These are phyloP conservation scores for Hyphodiscus sp. DNA, from an alignment of 2,329 filamentous ascomycete species.

Conservation along the genomic window DNA sequence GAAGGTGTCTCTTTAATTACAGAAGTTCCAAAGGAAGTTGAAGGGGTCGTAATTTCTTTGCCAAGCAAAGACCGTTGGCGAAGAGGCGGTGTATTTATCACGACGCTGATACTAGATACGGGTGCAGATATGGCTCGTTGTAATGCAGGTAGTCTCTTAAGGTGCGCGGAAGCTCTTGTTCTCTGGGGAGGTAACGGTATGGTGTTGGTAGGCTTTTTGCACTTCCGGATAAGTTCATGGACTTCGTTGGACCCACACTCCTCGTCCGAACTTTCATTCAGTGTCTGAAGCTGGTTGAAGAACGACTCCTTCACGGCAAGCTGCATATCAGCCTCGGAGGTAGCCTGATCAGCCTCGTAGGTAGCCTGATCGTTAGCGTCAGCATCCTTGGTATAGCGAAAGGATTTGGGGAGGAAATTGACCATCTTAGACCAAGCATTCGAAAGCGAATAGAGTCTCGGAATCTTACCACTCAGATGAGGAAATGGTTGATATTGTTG, in stretches of 20 bases:
- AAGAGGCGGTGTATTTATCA: slow-evolving; percentile 11
- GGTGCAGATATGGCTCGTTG: slow-evolving; percentile 21
- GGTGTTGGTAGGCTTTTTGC: slow-evolving; percentile 30
- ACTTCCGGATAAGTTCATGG: slow-evolving; percentile 8
- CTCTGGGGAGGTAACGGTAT: slow-evolving; percentile 1
- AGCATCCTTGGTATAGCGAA: background rate
- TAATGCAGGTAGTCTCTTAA: slow-evolving; percentile 17
- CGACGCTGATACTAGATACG: slow-evolving; percentile 6
- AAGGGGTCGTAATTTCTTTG: slow-evolving; percentile 15
- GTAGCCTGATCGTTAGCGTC: background rate
- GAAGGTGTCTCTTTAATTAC: slow-evolving; percentile 7
- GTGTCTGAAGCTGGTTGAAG: slow-evolving; percentile 17
- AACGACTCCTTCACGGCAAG: slow-evolving; percentile 5
- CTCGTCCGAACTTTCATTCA: slow-evolving; percentile 23
- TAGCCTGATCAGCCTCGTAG: background rate
- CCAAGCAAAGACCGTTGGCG: slow-evolving; percentile 17
- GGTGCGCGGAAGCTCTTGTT: background rate
- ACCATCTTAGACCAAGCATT: background rate
- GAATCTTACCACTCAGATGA: background rate
- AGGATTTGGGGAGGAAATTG: background rate
- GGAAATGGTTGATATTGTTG: background rate
- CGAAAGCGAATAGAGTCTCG: background rate
- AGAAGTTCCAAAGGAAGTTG: slow-evolving; percentile 4
- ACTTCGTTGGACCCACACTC: slow-evolving; percentile 20
- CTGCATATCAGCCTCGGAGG: background rate